Percentiles rank a stretch among this genome's conserved stretches.
Evolutionary conservation across 805 yeast species (phyloP).

Genomic region (Suhomyces pyralidae): DNA sequence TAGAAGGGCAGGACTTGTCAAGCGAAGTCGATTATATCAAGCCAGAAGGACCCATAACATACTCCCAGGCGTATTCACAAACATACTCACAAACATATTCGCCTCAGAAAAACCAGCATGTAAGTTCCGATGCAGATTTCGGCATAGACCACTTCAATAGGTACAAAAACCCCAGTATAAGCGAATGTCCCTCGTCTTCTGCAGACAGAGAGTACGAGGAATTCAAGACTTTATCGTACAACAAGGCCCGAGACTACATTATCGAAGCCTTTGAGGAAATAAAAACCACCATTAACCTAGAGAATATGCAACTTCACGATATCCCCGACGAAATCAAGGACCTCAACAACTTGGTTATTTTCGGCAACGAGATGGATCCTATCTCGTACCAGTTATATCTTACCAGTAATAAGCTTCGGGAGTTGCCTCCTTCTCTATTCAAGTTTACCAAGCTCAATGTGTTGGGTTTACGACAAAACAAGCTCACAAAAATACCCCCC

Average conservation of each 20-base stretch:
- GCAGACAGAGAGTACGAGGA: slow-evolving; percentile 29
- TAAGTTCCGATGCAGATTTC: slow-evolving; percentile 43
- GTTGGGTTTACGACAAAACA: slow-evolving; percentile 49
- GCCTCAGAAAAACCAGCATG: slow-evolving; percentile 3
- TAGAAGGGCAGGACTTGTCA: background rate
- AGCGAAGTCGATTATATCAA: slow-evolving; percentile 8
- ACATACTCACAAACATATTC: slow-evolving; percentile 4
- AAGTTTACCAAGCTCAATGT: slow-evolving; percentile 50
- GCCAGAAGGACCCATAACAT: background rate
- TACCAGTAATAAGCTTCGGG: slow-evolving; percentile 46
- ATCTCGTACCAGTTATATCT: slow-evolving; percentile 47
- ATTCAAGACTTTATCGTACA: slow-evolving; percentile 13
- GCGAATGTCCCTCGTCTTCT: slow-evolving; percentile 24
- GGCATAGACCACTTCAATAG: slow-evolving; percentile 51
- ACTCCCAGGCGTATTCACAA: slow-evolving; percentile 4
- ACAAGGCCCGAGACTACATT: slow-evolving; percentile 41
- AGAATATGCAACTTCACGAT: slow-evolving; percentile 43
- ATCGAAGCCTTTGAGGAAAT: slow-evolving; percentile 48
- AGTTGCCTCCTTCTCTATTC: slow-evolving; percentile 50
- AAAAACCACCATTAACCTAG: slow-evolving; percentile 43
- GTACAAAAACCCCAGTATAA: slow-evolving; percentile 26
- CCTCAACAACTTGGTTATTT: slow-evolving; percentile 51
- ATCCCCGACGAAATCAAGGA: slow-evolving; percentile 61
- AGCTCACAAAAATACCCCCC: slow-evolving; percentile 17
- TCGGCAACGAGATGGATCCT: slow-evolving; percentile 21